phyloP scores from a whole-genome alignment of 2,329 filamentous ascomycete genomes.

The Beauveria asiatica region DNA sequence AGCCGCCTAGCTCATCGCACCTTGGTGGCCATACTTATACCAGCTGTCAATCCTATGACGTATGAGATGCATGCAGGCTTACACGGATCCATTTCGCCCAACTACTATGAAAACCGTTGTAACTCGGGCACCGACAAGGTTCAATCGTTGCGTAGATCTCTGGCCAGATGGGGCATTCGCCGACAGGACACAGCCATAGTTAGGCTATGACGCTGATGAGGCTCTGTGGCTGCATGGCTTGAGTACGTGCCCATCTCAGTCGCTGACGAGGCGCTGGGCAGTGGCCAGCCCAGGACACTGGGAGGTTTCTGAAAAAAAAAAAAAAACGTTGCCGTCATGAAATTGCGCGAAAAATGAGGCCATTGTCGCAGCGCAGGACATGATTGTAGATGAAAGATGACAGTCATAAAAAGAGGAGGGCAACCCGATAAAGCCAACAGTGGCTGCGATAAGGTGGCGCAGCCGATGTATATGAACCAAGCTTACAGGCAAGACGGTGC shows the following conservation, averaged over 20 bases:
- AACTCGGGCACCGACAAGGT: not conserved
- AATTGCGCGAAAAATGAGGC: too few species aligned
- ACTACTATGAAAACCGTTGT: not conserved
- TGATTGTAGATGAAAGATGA: not conserved
- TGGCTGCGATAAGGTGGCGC: not conserved
- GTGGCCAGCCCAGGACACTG: not conserved
- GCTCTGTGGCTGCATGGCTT: not conserved
- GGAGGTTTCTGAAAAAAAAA: not conserved
- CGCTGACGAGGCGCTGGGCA: not conserved
- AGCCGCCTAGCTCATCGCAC: too few species aligned
- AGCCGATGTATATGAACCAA: not conserved
- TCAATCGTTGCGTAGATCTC: not conserved
- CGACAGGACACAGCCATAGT: not conserved
- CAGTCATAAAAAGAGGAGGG: not conserved
- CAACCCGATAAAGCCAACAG: not conserved
- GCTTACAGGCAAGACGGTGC: too few species aligned
- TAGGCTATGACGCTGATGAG: not conserved
- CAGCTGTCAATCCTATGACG: not conserved
- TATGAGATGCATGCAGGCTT: not conserved
- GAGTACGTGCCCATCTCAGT: not conserved
- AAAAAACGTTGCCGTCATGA: not conserved
- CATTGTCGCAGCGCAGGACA: not conserved
- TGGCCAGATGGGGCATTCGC: not conserved
- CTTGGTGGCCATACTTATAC: not conserved
- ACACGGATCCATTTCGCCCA: not conserved